Percentiles rank a stretch among this genome's conserved stretches.
Evolutionary conservation across 1,284 basidiomycete genomes (phyloP).

Genomic region (Tilletia setariae): DNA sequence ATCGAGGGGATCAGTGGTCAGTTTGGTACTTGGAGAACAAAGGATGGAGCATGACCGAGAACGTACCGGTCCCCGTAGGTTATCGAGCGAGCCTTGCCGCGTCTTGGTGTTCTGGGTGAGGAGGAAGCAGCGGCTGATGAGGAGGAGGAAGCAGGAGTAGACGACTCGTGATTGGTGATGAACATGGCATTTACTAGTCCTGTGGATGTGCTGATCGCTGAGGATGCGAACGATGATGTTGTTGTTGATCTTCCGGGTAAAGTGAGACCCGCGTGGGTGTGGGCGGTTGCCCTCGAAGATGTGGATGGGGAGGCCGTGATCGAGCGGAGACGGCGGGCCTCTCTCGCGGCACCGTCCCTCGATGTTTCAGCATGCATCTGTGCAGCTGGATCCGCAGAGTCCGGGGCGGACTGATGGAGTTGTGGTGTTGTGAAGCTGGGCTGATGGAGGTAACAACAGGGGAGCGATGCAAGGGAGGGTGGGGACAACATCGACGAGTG

Average conservation of each 20-base stretch:
- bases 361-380: conserved; percentile 14
- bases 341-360: conserved; percentile 1
- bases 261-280: neutral
- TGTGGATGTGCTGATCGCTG: neutral
- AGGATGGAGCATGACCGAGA: neutral
- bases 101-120: neutral
- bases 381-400: no score
- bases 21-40: neutral
- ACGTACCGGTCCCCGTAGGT: conserved; percentile 15
- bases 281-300: neutral
- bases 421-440: no score
- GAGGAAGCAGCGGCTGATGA: neutral
- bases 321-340: conserved; percentile 5
- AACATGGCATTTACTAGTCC: neutral
- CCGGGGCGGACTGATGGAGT: no score
- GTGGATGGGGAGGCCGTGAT: neutral
- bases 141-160: neutral
- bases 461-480: no score
- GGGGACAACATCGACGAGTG: no score
- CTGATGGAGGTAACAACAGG: no score
- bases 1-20: neutral
- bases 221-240: neutral
- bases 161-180: no score
- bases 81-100: conserved; percentile 1
- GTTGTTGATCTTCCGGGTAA: neutral